Conservation (phyloP, 306 rosid species). For the Fragaria vesca region DNA sequence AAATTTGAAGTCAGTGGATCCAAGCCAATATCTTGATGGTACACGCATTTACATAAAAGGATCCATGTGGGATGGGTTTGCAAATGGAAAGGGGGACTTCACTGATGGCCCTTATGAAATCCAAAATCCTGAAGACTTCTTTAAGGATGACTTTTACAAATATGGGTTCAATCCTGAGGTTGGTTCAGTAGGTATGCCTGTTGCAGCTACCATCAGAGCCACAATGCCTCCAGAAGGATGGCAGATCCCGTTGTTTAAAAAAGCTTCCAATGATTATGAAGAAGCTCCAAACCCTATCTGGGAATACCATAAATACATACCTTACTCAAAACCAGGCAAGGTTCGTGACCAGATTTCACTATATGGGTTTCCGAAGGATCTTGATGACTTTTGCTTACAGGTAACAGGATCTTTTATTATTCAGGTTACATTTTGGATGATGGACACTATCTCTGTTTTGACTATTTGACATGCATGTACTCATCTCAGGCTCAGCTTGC, state of each 20-base stretch:
- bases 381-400: slow-evolving; percentile 87
- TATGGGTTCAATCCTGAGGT: slow-evolving; percentile 97
- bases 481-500: slow-evolving; percentile 83
- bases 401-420: slow-evolving; percentile 39
- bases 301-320: slow-evolving; percentile 92
- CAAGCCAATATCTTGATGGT: slow-evolving; percentile 89
- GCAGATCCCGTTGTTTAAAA: slow-evolving; percentile 77
- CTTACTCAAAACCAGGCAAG: slow-evolving; percentile 76
- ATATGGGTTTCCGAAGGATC: slow-evolving; percentile 76
- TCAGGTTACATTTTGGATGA: slow-evolving; percentile 12
- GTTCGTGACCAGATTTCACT: slow-evolving; percentile 87
- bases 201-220: slow-evolving; percentile 90
- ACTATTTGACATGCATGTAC: slow-evolving; percentile 19
- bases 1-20: slow-evolving; percentile 44
- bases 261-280: slow-evolving; percentile 59
- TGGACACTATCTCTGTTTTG: background rate
- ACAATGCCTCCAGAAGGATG: slow-evolving; percentile 91
- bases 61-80: slow-evolving; percentile 96
- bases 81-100: slow-evolving; percentile 79
- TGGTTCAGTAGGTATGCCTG: slow-evolving; percentile 90
- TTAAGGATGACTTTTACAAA: slow-evolving; percentile 50
- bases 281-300: slow-evolving; percentile 94
- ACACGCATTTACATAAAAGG: slow-evolving; percentile 81
- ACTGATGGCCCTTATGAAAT: slow-evolving; percentile 94
- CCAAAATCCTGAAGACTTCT: slow-evolving; percentile 86